Evolutionary conservation across 371 early-diverging fungal genomes (phyloP).

Genomic region (Syncephalastrum sp.): DNA sequence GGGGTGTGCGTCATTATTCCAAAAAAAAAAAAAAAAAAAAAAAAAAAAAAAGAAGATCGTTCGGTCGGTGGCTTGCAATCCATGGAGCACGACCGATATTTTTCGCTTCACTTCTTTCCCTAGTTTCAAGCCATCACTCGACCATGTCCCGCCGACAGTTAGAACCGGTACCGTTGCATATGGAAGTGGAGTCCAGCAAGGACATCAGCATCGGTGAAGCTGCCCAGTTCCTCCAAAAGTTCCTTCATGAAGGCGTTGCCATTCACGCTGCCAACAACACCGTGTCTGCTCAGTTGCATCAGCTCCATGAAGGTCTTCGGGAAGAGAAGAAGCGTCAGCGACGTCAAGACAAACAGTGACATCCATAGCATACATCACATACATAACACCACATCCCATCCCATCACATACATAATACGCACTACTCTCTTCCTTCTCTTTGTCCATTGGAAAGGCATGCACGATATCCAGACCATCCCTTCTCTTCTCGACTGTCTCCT

Average conservation of each 20-base stretch:
- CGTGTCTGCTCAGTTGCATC: conserved; percentile 49
- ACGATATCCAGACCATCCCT: too few species aligned
- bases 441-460: too few species aligned
- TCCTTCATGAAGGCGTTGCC: conserved; percentile 48
- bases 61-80: background rate
- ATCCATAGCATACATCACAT: background rate
- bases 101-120: background rate
- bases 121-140: background rate
- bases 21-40: too few species aligned
- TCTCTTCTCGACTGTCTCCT: too few species aligned
- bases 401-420: conserved; percentile 2
- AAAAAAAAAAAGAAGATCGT: background rate
- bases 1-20: too few species aligned
- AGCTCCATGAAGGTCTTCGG: conserved; percentile 42
- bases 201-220: conserved; percentile 28
- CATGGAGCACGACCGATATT: background rate
- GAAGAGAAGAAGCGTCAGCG: conserved; percentile 43
- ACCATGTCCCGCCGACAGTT: conserved; percentile 13
- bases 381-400: background rate
- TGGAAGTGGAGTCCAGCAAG: conserved; percentile 34
- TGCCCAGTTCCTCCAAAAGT: conserved; percentile 39
- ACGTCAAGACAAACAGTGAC: conserved; percentile 2
- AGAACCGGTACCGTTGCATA: conserved; percentile 39
- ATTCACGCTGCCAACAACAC: conserved; percentile 54
- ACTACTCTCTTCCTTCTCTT: background rate